A percentile compares a stretch with the other conserved stretches of the same genome.
phyloP scores from a whole-genome alignment of 441 rosid genomes.

The Francoa sonchifolia region DNA sequence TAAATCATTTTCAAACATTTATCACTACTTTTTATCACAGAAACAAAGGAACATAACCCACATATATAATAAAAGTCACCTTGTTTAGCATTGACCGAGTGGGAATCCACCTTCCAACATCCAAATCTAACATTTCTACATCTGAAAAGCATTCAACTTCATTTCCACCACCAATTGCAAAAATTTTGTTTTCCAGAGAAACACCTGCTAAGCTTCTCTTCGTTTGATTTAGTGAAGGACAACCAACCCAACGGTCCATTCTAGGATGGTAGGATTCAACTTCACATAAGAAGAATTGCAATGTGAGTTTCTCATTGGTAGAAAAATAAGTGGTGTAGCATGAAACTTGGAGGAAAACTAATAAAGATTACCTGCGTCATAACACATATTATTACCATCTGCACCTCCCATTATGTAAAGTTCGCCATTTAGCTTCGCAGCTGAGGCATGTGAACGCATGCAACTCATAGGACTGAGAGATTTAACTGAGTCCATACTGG shows the following conservation, averaged over 20 bases:
- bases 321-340: neutral
- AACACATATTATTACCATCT: slow-evolving; percentile 15
- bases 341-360: neutral
- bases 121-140: slow-evolving; percentile 19
- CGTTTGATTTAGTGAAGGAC: slow-evolving; percentile 13
- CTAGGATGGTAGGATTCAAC: slow-evolving; percentile 18
- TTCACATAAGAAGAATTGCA: slow-evolving; percentile 4
- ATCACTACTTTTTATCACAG: too few species aligned
- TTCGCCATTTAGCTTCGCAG: slow-evolving; percentile 12
- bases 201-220: slow-evolving; percentile 18
- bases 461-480: slow-evolving; percentile 11
- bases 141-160: slow-evolving; percentile 12
- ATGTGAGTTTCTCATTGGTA: neutral
- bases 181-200: slow-evolving; percentile 12
- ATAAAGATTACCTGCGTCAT: slow-evolving; percentile 15
- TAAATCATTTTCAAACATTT: too few species aligned
- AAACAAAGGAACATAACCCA: too few species aligned
- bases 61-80: slow-evolving; percentile 14
- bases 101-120: slow-evolving; percentile 17
- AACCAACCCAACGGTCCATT: slow-evolving; percentile 13
- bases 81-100: slow-evolving; percentile 13
- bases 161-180: slow-evolving; percentile 22
- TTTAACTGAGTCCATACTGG: slow-evolving; percentile 7
- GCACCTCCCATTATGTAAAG: slow-evolving; percentile 20
- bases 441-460: slow-evolving; percentile 11